phyloP scores from a whole-genome alignment of 2,329 filamentous ascomycete species.

The Fusarium dimerum region DNA sequence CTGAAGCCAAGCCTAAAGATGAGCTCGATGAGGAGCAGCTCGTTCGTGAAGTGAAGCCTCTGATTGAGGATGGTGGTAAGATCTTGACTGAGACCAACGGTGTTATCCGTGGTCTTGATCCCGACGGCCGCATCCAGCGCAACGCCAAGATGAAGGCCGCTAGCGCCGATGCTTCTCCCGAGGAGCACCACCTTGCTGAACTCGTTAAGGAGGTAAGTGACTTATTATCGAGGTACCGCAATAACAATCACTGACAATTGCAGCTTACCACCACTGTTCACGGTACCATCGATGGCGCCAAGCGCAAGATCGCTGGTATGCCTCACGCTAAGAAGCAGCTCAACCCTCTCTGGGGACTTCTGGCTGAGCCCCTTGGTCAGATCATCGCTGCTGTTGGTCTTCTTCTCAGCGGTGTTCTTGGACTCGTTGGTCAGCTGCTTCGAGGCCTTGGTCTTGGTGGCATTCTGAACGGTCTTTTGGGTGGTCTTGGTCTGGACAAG shows the following conservation, averaged over 20 bases:
- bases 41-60: constrained; percentile 81
- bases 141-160: constrained; percentile 82
- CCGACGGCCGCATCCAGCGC: constrained; percentile 80
- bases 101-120: constrained; percentile 82
- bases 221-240: not conserved
- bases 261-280: constrained; percentile 76
- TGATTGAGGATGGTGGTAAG: constrained; percentile 82
- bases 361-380: constrained; percentile 86
- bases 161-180: constrained; percentile 64
- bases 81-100: constrained; percentile 88
- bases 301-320: constrained; percentile 88
- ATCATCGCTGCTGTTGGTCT: constrained; percentile 88
- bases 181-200: constrained; percentile 84
- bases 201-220: constrained; percentile 70
- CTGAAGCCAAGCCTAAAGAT: constrained; percentile 78
- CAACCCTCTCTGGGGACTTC: constrained; percentile 83
- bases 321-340: constrained; percentile 93
- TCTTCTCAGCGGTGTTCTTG: constrained; percentile 78
- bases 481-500: constrained; percentile 74
- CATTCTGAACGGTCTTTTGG: constrained; percentile 76
- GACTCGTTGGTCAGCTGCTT: constrained; percentile 78
- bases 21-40: constrained; percentile 89
- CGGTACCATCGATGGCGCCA: constrained; percentile 81
- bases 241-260: constrained; percentile 14
- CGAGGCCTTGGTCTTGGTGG: constrained; percentile 81